Conservation (phyloP, 2,329 filamentous ascomycete genomes). For the Aureobasidium vineae region DNA sequence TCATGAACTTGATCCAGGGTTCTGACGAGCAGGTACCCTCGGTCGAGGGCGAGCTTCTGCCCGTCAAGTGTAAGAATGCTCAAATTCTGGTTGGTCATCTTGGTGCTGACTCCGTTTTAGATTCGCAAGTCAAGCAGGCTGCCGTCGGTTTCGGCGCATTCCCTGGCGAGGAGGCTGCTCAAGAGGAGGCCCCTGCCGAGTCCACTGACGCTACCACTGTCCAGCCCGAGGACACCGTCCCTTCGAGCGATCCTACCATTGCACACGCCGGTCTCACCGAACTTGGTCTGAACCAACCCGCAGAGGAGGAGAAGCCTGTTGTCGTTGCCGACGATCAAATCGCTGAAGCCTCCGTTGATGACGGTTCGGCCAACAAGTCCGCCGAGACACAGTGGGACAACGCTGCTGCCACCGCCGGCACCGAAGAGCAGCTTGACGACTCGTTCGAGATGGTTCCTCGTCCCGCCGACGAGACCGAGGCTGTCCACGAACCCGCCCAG, state of each 20-base stretch:
- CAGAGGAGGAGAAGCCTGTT: constrained; percentile 31
- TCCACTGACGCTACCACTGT: constrained; percentile 46
- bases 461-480: constrained; percentile 71
- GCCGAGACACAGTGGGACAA: constrained; percentile 67
- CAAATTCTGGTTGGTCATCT: not conserved
- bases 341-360: constrained; percentile 42
- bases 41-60: constrained; percentile 62
- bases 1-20: constrained; percentile 74
- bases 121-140: constrained; percentile 41
- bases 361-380: constrained; percentile 51
- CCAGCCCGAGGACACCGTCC: constrained; percentile 28
- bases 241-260: constrained; percentile 62
- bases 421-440: constrained; percentile 57
- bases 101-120: constrained; percentile 30
- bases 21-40: constrained; percentile 64
- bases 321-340: constrained; percentile 33
- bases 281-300: constrained; percentile 49
- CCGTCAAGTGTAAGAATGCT: constrained; percentile 66
- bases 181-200: constrained; percentile 36
- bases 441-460: constrained; percentile 74
- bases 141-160: constrained; percentile 54
- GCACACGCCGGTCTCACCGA: constrained; percentile 67
- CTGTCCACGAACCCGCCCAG: constrained; percentile 51
- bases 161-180: constrained; percentile 52
- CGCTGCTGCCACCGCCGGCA: constrained; percentile 50